Conservation (phyloP, 1,284 basidiomycete species). For the Puccinia triticina region DNA sequence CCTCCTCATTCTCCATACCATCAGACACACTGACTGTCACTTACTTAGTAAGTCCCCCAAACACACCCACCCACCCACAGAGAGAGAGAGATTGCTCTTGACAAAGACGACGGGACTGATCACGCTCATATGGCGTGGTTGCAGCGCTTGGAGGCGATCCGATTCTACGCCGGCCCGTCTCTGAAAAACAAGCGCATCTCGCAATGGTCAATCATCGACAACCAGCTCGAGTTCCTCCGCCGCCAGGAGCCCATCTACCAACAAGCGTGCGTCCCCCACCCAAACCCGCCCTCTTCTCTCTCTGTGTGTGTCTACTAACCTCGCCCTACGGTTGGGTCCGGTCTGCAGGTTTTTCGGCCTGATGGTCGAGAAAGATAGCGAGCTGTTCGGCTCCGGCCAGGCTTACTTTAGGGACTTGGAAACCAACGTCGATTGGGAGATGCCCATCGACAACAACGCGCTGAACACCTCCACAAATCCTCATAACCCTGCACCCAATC, state of each 20-base stretch:
- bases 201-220: slow-evolving; percentile 30
- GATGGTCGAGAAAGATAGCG: not conserved
- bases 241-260: slow-evolving; percentile 15
- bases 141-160: slow-evolving; percentile 21
- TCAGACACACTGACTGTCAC: no score
- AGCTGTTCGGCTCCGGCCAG: slow-evolving; percentile 7
- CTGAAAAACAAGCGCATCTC: slow-evolving; percentile 27
- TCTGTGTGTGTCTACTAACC: not conserved
- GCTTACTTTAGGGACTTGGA: slow-evolving; percentile 23
- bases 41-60: slow-evolving; percentile 1
- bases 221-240: not conserved
- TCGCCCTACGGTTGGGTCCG: no score
- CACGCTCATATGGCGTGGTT: no score
- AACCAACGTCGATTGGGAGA: not conserved
- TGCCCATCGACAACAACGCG: not conserved
- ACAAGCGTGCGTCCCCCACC: slow-evolving; percentile 12
- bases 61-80: no score
- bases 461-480: not conserved
- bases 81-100: no score
- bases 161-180: slow-evolving; percentile 28
- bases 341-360: slow-evolving; percentile 13
- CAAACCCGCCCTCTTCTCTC: not conserved
- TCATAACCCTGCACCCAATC: not conserved
- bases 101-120: not conserved
- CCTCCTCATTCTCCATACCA: no score